A percentile compares a stretch with the other conserved stretches of the same genome.
Evolutionary conservation across 1,139 yeast species (phyloP).

Genomic region (Candida sanyaensis): DNA sequence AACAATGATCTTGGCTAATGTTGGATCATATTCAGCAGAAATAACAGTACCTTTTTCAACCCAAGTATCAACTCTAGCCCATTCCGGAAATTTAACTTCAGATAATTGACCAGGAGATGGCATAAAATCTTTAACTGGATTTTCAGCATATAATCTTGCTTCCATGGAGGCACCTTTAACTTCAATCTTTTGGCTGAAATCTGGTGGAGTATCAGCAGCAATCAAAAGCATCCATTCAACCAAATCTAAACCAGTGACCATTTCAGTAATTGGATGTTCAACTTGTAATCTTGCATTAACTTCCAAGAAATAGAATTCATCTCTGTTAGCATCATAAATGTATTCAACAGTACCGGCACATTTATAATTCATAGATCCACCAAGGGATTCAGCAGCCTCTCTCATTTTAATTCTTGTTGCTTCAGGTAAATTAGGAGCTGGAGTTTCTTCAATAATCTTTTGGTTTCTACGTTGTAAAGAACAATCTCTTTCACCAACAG

Average conservation of each 20-base stretch:
- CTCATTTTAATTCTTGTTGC: constrained; percentile 74
- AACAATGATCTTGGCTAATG: constrained; percentile 93
- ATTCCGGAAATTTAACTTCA: constrained; percentile 78
- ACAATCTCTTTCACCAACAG: constrained; percentile 96
- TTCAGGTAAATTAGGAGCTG: constrained; percentile 91
- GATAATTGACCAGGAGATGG: constrained; percentile 96
- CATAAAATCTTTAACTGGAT: constrained; percentile 91
- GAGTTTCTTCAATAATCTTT: constrained; percentile 94
- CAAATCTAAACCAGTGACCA: constrained; percentile 89
- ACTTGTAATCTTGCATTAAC: constrained; percentile 97
- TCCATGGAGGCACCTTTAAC: constrained; percentile 93
- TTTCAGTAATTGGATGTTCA: constrained; percentile 96
- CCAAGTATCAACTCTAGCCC: constrained; percentile 97
- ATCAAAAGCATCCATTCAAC: constrained; percentile 96
- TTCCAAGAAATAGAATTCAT: constrained; percentile 91
- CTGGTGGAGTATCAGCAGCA: constrained; percentile 89
- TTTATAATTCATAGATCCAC: constrained; percentile 78
- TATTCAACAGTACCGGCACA: constrained; percentile 98
- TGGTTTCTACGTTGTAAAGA: constrained; percentile 97
- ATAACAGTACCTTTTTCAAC: constrained; percentile 85
- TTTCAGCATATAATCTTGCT: constrained; percentile 94
- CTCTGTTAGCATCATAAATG: constrained; percentile 81
- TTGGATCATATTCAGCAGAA: constrained; percentile 95
- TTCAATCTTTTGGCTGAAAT: constrained; percentile 56
- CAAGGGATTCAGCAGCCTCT: constrained; percentile 82